These are phyloP conservation scores for Amphibolis antarctica DNA, from an alignment of 106 monocot genomes.

Conservation along the genomic window DNA sequence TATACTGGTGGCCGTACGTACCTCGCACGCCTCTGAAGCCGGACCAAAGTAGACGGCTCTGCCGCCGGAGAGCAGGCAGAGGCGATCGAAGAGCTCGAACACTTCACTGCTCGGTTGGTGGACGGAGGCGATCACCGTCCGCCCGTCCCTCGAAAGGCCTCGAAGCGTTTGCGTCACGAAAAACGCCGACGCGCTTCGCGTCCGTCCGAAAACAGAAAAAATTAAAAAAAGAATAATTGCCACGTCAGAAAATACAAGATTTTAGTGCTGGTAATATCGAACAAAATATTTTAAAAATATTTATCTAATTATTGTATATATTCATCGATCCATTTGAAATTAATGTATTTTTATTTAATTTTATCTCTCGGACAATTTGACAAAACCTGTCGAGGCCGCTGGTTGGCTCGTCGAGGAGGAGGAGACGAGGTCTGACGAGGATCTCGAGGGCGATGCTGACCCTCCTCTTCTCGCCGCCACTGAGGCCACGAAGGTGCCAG, in stretches of 20 bases:
- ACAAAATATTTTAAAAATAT: no score
- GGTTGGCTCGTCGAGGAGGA: constrained; percentile 93
- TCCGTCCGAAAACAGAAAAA: no score
- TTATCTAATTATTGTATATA: no score
- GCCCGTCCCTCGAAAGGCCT: constrained; percentile 59
- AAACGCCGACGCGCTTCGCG: constrained; percentile 89
- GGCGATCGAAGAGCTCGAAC: constrained; percentile 69
- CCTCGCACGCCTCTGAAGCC: constrained; percentile 66
- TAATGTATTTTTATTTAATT: no score
- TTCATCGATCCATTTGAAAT: no score
- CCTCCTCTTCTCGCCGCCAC: constrained; percentile 91
- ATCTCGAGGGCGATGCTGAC: no score
- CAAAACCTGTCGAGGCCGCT: constrained; percentile 97
- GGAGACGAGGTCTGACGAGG: constrained; percentile 73
- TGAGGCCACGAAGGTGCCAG: constrained; percentile 54
- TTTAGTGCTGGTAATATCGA: no score
- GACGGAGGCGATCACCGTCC: constrained; percentile 86
- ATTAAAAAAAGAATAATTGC: no score
- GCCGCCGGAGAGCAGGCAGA: constrained; percentile 74
- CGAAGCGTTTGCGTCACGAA: constrained; percentile 81
- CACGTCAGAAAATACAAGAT: no score
- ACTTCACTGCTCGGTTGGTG: no score
- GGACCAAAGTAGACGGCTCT: constrained; percentile 80
- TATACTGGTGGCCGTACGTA: constrained; percentile 31
- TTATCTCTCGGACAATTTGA: no score